phyloP scores from a whole-genome alignment of 768 basidiomycete genomes.

The Leccinum subgranulosum region DNA sequence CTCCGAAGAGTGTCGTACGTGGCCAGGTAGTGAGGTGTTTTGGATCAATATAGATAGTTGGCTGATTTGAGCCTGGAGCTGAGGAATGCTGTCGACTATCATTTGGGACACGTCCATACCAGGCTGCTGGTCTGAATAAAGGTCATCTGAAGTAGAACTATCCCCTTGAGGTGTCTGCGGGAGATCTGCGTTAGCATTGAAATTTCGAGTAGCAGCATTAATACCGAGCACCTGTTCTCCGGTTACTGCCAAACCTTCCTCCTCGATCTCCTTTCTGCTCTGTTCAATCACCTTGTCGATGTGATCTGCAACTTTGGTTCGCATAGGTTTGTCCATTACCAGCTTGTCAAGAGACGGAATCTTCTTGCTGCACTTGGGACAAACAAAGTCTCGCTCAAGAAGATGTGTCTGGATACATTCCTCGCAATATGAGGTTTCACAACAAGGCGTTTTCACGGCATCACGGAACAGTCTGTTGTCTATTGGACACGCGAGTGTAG shows the following conservation, averaged over 20 bases:
- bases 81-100: conserved; percentile 71
- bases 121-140: conserved; percentile 73
- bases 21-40: conserved; percentile 67
- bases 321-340: conserved; percentile 70
- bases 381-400: conserved; percentile 92
- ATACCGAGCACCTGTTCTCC: conserved; percentile 36
- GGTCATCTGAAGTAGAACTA: conserved; percentile 50
- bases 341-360: conserved; percentile 89
- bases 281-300: conserved; percentile 80
- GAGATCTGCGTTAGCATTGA: conserved; percentile 1
- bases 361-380: conserved; percentile 87
- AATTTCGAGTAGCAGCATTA: not conserved
- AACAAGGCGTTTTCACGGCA: conserved; percentile 94
- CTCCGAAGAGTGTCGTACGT: conserved; percentile 76
- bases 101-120: conserved; percentile 69
- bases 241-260: conserved; percentile 36
- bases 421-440: conserved; percentile 88
- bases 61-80: conserved; percentile 81
- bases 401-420: conserved; percentile 96
- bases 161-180: conserved; percentile 26
- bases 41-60: conserved; percentile 79
- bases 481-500: conserved; percentile 80
- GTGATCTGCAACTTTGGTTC: conserved; percentile 76
- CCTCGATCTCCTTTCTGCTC: conserved; percentile 58
- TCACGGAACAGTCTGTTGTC: conserved; percentile 93